These are phyloP conservation scores for Clathrus columnatus DNA, from an alignment of 768 basidiomycete species.

Conservation along the genomic window DNA sequence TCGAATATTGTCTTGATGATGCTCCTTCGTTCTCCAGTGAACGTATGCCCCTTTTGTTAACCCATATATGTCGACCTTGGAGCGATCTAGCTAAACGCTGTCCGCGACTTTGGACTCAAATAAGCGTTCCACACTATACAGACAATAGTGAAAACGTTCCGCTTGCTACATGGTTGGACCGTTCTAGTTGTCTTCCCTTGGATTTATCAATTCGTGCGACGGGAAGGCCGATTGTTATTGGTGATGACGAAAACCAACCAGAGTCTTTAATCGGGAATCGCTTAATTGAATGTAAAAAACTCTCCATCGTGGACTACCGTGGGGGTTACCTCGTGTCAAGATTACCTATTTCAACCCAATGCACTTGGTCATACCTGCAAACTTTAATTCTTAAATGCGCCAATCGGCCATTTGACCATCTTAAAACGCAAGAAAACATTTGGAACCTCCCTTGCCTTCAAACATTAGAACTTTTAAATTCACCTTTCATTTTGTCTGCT, in stretches of 20 bases:
- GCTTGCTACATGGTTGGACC: neutral
- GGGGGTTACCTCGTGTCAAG: neutral
- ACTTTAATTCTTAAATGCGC: neutral
- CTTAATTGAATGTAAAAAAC: neutral
- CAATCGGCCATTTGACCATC: neutral
- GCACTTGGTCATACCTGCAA: neutral
- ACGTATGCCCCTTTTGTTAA: neutral
- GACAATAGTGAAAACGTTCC: neutral
- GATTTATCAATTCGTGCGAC: neutral
- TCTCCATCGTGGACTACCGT: neutral
- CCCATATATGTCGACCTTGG: neutral
- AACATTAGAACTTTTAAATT: neutral
- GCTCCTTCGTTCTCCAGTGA: neutral
- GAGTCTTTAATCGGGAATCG: neutral
- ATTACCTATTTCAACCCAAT: neutral
- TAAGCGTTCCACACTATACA: neutral
- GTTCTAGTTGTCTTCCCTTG: neutral
- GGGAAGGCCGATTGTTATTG: neutral
- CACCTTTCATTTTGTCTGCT: neutral
- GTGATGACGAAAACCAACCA: neutral
- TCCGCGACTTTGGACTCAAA: neutral
- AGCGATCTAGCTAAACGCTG: neutral
- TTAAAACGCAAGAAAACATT: neutral
- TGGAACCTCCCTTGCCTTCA: neutral
- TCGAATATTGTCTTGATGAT: neutral